A percentile compares a stretch with the other conserved stretches of the same genome.
These are phyloP conservation scores for Quercus tomentella DNA, from an alignment of 331 rosid genomes.

Conservation along the genomic window DNA sequence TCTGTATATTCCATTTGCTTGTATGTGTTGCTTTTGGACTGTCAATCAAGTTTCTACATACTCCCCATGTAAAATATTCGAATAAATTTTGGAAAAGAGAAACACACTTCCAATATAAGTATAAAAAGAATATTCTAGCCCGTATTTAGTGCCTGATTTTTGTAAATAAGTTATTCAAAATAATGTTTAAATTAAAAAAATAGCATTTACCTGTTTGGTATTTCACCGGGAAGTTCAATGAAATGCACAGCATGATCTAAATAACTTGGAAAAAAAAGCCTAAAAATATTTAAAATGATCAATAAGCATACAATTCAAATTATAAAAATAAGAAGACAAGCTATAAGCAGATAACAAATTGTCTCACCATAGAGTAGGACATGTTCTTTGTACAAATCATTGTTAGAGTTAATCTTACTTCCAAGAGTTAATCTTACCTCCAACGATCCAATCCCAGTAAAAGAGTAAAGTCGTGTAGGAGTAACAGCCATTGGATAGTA, in stretches of 20 bases:
- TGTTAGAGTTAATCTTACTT: no score
- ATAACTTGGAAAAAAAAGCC: slow-evolving; percentile 78
- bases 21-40: no score
- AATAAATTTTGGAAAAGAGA: background rate
- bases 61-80: background rate
- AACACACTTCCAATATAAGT: background rate
- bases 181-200: background rate
- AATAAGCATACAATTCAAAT: slow-evolving; percentile 15
- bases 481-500: slow-evolving; percentile 94
- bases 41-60: no score
- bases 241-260: slow-evolving; percentile 79
- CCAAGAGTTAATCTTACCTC: slow-evolving; percentile 67
- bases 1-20: no score
- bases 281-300: slow-evolving; percentile 36
- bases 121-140: background rate
- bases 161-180: background rate
- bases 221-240: slow-evolving; percentile 97
- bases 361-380: background rate
- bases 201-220: slow-evolving; percentile 74
- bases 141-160: slow-evolving; percentile 1
- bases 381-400: background rate
- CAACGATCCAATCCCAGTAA: slow-evolving; percentile 73
- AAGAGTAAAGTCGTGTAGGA: slow-evolving; percentile 87
- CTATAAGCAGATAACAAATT: slow-evolving; percentile 4
- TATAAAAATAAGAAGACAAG: slow-evolving; percentile 6